These are phyloP conservation scores for Alisma plantagoaquatica DNA, from an alignment of 106 monocot genomes.

Conservation along the genomic window DNA sequence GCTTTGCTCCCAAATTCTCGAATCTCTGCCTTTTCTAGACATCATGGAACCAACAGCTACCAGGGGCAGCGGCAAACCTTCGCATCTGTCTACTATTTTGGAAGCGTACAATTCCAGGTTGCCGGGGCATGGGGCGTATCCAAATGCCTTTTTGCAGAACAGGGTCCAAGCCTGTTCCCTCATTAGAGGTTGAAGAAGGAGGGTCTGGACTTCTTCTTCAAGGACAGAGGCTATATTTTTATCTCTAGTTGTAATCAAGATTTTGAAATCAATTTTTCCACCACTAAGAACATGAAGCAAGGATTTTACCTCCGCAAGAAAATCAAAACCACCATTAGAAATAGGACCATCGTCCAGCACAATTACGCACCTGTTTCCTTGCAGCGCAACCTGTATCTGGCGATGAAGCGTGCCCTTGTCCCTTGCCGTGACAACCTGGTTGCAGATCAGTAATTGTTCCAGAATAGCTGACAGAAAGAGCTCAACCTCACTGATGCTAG, in stretches of 20 bases:
- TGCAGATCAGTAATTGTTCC: background rate
- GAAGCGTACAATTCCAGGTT: background rate
- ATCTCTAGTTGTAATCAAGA: constrained; percentile 15
- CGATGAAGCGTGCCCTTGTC: background rate
- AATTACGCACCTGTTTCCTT: constrained; percentile 13
- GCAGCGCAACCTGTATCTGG: constrained; percentile 3
- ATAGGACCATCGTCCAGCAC: constrained; percentile 36
- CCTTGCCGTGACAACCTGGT: background rate
- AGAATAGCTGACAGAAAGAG: constrained; percentile 4
- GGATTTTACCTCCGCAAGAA: background rate
- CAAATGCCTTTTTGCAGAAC: constrained; percentile 4
- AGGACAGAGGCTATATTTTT: constrained; percentile 3
- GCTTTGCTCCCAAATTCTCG: background rate
- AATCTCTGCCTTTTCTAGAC: background rate
- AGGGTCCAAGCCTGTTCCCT: constrained; percentile 2
- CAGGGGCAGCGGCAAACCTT: constrained; percentile 8
- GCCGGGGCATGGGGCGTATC: background rate
- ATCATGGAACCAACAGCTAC: background rate
- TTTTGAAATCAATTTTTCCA: background rate
- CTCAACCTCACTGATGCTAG: constrained; percentile 5
- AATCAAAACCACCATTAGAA: background rate
- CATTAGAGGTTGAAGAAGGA: constrained; percentile 7
- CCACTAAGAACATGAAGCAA: constrained; percentile 4
- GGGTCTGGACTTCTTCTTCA: background rate
- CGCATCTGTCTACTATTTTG: constrained; percentile 2